Percentiles rank a stretch among this genome's conserved stretches.
Evolutionary conservation across 192 early-diverging fungal species (phyloP).

Genomic region (Coemansia nantahalensis): DNA sequence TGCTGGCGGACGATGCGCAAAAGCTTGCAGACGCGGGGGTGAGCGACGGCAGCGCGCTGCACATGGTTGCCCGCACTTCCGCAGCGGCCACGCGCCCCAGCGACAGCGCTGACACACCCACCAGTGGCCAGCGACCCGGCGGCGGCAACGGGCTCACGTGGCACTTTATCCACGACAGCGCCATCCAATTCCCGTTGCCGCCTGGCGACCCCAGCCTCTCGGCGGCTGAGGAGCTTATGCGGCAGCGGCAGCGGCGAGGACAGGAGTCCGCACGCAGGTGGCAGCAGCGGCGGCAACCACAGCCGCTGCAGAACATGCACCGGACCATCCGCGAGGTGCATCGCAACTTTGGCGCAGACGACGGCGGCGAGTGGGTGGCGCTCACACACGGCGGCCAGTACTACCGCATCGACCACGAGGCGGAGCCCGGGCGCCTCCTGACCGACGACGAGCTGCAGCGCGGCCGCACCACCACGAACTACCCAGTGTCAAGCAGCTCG

Average conservation of each 20-base stretch:
- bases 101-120: neutral
- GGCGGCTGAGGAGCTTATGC: too few relatives aligned
- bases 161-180: too few relatives aligned
- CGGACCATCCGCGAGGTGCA: slow-evolving; percentile 3
- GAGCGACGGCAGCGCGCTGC: slow-evolving; percentile 35
- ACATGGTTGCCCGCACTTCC: slow-evolving; percentile 38
- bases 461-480: slow-evolving; percentile 1
- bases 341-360: slow-evolving; percentile 32
- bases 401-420: slow-evolving; percentile 16
- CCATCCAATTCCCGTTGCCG: too few relatives aligned
- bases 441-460: slow-evolving; percentile 23
- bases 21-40: slow-evolving; percentile 35
- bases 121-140: neutral
- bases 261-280: neutral
- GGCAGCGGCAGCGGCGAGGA: too few relatives aligned
- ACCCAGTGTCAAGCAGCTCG: slow-evolving; percentile 12
- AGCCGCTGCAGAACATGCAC: neutral
- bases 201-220: too few relatives aligned
- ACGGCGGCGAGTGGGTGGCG: slow-evolving; percentile 35
- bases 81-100: neutral
- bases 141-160: too few relatives aligned
- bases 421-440: slow-evolving; percentile 6
- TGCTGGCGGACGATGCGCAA: slow-evolving; percentile 29
- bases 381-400: neutral
- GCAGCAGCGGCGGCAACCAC: neutral